phyloP scores from a whole-genome alignment of 495 filamentous ascomycete species.

The Glutinoglossum americanum region DNA sequence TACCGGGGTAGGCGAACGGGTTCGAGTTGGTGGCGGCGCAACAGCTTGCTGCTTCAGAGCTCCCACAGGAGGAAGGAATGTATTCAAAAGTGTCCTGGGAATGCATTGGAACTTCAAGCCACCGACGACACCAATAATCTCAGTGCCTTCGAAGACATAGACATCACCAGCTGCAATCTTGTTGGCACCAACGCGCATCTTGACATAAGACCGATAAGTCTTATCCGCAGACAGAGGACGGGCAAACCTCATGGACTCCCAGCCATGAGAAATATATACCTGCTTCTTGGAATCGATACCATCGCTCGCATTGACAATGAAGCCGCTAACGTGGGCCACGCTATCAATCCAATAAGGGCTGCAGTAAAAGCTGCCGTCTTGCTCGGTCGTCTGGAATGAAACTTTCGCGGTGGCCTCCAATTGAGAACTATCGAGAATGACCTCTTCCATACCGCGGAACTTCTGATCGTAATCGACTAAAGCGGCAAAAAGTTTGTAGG shows the following conservation, averaged over 20 bases:
- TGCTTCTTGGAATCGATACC: conserved; percentile 22
- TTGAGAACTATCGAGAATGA: conserved; percentile 47
- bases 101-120: conserved; percentile 7
- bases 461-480: conserved; percentile 46
- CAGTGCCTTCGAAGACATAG: conserved; percentile 24
- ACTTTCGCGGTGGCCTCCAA: conserved; percentile 54
- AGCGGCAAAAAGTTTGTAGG: conserved; percentile 54
- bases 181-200: conserved; percentile 29
- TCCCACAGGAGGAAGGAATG: background rate
- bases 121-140: conserved; percentile 15
- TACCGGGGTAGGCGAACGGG: background rate
- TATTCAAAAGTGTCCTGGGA: background rate
- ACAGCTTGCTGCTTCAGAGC: conserved; percentile 2
- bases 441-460: conserved; percentile 55
- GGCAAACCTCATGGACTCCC: conserved; percentile 47
- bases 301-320: conserved; percentile 31
- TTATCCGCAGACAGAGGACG: conserved; percentile 38
- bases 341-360: conserved; percentile 29
- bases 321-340: conserved; percentile 27
- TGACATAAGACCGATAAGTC: conserved; percentile 50
- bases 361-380: conserved; percentile 28
- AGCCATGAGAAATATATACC: conserved; percentile 25
- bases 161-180: conserved; percentile 30
- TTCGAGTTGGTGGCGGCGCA: background rate
- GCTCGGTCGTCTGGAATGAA: conserved; percentile 34